Conservation (phyloP, 371 early-diverging fungal genomes). For the Paraphysoderma sedebokerense region DNA sequence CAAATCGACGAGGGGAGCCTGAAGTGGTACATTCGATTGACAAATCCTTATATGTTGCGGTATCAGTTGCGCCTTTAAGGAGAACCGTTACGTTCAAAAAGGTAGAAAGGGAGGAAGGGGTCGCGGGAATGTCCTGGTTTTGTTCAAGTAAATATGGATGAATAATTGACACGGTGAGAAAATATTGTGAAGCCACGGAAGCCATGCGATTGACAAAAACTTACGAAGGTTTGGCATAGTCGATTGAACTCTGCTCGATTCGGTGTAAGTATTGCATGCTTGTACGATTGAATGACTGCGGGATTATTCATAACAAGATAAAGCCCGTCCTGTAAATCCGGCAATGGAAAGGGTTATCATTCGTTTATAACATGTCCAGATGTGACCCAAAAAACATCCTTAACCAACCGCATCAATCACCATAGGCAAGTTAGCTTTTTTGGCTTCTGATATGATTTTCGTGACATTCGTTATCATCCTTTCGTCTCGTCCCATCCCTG, state of each 20-base stretch:
- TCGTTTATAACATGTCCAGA: neutral
- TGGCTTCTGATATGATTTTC: constrained; percentile 39
- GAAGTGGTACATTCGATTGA: constrained; percentile 9
- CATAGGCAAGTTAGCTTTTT: constrained; percentile 41
- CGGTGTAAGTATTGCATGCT: constrained; percentile 71
- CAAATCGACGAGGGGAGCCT: constrained; percentile 79
- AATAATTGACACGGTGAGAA: no score
- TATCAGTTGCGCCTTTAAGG: constrained; percentile 70
- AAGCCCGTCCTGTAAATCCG: constrained; percentile 50
- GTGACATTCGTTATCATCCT: constrained; percentile 39
- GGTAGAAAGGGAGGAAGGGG: no score
- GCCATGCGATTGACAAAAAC: no score
- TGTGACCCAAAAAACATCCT: neutral
- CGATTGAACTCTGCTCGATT: constrained; percentile 74
- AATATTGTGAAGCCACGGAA: no score
- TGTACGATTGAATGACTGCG: constrained; percentile 46
- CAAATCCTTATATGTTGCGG: no score
- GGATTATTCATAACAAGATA: constrained; percentile 55
- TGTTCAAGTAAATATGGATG: no score
- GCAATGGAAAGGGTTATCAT: neutral
- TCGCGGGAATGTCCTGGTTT: no score
- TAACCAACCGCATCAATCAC: constrained; percentile 75
- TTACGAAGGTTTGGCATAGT: constrained; percentile 48
- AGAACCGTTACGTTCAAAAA: constrained; percentile 75
- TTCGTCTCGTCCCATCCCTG: constrained; percentile 55